These are phyloP conservation scores for Vaccinium myrtillus DNA, from an alignment of 148 eudicot genomes.

Conservation along the genomic window DNA sequence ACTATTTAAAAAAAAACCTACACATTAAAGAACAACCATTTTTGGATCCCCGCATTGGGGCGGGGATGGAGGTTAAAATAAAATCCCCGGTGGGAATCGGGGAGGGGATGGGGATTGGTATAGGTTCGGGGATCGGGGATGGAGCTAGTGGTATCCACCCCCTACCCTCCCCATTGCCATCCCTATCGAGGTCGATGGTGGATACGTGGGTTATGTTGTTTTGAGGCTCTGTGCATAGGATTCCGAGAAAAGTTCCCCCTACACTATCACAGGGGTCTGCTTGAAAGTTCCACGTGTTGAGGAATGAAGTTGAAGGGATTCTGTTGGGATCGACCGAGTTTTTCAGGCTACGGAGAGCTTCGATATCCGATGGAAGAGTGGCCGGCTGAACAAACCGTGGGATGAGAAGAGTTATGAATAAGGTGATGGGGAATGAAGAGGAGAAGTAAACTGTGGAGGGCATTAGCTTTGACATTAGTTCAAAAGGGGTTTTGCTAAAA, in stretches of 20 bases:
- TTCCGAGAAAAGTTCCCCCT: slow-evolving; percentile 61
- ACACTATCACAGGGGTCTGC: slow-evolving; percentile 67
- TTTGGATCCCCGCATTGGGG: too few species aligned
- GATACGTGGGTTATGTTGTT: slow-evolving; percentile 45
- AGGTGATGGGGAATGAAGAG: background rate
- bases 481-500: background rate
- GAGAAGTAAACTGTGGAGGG: background rate
- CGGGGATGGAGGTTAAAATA: too few species aligned
- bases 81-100: too few species aligned
- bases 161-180: too few species aligned
- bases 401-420: background rate
- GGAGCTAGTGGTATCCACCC: too few species aligned
- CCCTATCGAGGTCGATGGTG: slow-evolving; percentile 46
- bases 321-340: slow-evolving; percentile 57
- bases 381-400: slow-evolving; percentile 24
- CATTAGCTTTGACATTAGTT: background rate
- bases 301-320: slow-evolving; percentile 44
- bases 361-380: slow-evolving; percentile 45
- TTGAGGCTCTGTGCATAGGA: slow-evolving; percentile 47
- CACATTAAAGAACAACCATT: too few species aligned
- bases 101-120: too few species aligned
- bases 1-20: too few species aligned
- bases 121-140: too few species aligned
- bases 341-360: slow-evolving; percentile 48
- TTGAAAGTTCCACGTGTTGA: slow-evolving; percentile 52